Evolutionary conservation across 148 eudicot genomes (phyloP), one percentile per base, ranked within the genome.

Genomic region (Chenopodium suecicum): DNA sequence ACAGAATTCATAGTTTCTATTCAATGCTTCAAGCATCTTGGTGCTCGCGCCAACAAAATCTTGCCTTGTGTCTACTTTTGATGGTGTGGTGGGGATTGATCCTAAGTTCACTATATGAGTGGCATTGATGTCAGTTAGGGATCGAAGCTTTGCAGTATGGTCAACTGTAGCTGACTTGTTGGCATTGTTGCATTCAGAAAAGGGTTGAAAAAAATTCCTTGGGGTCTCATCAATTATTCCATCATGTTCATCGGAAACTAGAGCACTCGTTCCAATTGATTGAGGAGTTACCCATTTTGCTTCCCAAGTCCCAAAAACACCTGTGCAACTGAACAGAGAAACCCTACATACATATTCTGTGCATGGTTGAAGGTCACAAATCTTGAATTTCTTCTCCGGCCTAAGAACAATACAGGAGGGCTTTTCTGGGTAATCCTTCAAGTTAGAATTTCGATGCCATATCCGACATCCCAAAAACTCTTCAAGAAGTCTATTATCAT

Each of bases 221-320:
- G 77, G 77, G 37, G 31, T 70, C 44, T 82, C 80, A 48, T 82
- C 84, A 6, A 62, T 63, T 34, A 77, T 31, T 6, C 70, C 58
- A 62, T 82, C 84, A 44, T 81, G 78, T 10, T 89, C 81, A 50
- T 81, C 83, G 7, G 80, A 80, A 48, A 41, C 71, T 75, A 82
- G 75, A 75, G 82, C 44, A 71, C 72, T 77, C 44, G 41, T 23
- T n/a, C 67, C 77, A 14, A 29, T 73, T 69, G 83, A 80, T 47
- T 84, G 85, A 56, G 90, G 88, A 25, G 92, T 88, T 31, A 78
- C 70, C 92, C 92, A 90, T 76, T 82, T 88, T 62, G 88, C 86
- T 78, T 88, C 92, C 87, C 87, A 85, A 48, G 79, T 81, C 44
- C 90, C 88, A 12, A 87, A 64, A 74, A 82, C 82, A 56, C 44